phyloP scores from a whole-genome alignment of 441 rosid species.

The Pelargonium australe region DNA sequence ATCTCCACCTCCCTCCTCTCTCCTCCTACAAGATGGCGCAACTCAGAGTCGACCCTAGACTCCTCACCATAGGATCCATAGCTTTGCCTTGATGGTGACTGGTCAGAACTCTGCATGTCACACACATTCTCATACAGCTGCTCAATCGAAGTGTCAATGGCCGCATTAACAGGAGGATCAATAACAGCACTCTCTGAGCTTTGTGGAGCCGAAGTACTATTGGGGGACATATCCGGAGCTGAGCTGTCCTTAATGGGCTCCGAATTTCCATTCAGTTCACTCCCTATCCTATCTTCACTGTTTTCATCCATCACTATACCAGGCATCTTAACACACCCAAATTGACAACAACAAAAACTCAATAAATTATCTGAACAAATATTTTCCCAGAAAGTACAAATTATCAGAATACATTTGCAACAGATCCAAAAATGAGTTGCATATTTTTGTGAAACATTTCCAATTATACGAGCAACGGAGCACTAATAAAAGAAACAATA shows the following conservation, averaged over 20 bases:
- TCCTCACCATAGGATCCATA: slow-evolving; percentile 60
- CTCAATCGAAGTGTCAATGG: slow-evolving; percentile 45
- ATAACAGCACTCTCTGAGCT: slow-evolving; percentile 21
- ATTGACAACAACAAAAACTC: slow-evolving; percentile 18
- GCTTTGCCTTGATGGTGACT: slow-evolving; percentile 60
- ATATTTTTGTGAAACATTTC: background rate
- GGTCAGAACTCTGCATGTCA: slow-evolving; percentile 66
- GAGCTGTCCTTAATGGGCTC: slow-evolving; percentile 33
- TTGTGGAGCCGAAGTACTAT: slow-evolving; percentile 22
- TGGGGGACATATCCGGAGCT: slow-evolving; percentile 30
- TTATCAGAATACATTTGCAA: slow-evolving; percentile 21
- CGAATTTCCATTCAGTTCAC: slow-evolving; percentile 35
- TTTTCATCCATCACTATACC: slow-evolving; percentile 49
- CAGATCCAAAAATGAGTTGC: slow-evolving; percentile 23
- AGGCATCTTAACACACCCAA: slow-evolving; percentile 40
- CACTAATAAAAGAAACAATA: slow-evolving; percentile 11
- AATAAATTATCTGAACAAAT: slow-evolving; percentile 27
- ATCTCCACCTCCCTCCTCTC: slow-evolving; percentile 49
- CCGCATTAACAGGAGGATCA: slow-evolving; percentile 27
- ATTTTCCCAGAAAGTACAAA: slow-evolving; percentile 13
- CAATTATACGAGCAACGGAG: background rate
- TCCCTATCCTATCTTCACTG: slow-evolving; percentile 29
- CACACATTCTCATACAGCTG: slow-evolving; percentile 55
- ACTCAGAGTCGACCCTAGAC: slow-evolving; percentile 58
- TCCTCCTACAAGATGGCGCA: slow-evolving; percentile 58